Evolutionary conservation across 352 stramenopile species (phyloP).

Genomic region (Globisporangium nunn): DNA sequence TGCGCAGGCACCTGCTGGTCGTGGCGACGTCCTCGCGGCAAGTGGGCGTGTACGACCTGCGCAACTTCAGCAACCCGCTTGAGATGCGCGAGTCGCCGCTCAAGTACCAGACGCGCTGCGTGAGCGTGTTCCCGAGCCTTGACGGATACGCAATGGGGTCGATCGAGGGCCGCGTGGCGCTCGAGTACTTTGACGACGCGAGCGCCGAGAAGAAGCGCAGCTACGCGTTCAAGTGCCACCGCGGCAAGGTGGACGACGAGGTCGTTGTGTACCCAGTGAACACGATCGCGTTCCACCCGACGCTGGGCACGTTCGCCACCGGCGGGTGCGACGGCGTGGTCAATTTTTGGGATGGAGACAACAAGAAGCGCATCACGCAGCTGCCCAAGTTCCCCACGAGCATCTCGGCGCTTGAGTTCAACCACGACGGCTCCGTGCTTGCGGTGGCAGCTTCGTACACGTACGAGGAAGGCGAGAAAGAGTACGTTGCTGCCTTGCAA

Average conservation of each 20-base stretch:
- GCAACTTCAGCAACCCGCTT: slow-evolving; percentile 57
- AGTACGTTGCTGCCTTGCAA: slow-evolving; percentile 39
- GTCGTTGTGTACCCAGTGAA: slow-evolving; percentile 95
- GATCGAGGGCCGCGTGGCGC: slow-evolving; percentile 94
- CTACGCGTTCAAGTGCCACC: slow-evolving; percentile 98
- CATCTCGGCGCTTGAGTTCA: slow-evolving; percentile 93
- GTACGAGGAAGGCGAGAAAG: slow-evolving; percentile 96
- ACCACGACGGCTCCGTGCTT: slow-evolving; percentile 87
- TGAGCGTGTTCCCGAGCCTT: slow-evolving; percentile 63
- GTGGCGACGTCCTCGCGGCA: slow-evolving; percentile 45
- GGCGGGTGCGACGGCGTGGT: slow-evolving; percentile 92
- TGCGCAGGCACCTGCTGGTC: slow-evolving; percentile 49
- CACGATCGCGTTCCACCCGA: slow-evolving; percentile 93
- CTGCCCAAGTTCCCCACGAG: slow-evolving; percentile 82
- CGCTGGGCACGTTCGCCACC: slow-evolving; percentile 92
- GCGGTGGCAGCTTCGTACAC: slow-evolving; percentile 96
- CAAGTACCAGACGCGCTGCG: slow-evolving; percentile 91
- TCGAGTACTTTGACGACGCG: slow-evolving; percentile 91
- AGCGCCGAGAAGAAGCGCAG: slow-evolving; percentile 49
- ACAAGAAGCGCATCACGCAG: slow-evolving; percentile 93
- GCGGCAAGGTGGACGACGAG: slow-evolving; percentile 77
- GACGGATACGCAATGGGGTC: slow-evolving; percentile 89
- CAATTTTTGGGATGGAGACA: slow-evolving; percentile 91
- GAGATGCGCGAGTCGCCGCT: slow-evolving; percentile 70
- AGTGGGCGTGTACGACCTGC: slow-evolving; percentile 78